These are phyloP conservation scores for Hortiboletus flavorubellus DNA, from an alignment of 768 basidiomycete genomes.

Conservation along the genomic window DNA sequence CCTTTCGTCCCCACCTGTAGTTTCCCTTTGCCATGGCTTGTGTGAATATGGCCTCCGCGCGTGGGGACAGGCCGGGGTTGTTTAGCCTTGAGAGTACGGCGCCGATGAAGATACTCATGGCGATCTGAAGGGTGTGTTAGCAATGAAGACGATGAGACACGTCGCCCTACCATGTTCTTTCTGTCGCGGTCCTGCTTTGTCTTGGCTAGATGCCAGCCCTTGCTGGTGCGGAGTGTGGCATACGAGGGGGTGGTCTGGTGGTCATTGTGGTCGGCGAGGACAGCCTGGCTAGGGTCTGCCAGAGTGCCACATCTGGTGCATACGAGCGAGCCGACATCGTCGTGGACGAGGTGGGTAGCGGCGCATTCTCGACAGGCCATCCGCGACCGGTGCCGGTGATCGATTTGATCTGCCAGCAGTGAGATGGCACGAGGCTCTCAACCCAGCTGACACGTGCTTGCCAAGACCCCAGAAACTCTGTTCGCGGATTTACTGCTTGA, in stretches of 20 bases:
- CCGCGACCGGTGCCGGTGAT: neutral
- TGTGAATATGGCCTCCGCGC: constrained; percentile 66
- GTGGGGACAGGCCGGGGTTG: constrained; percentile 57
- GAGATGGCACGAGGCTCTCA: too few relatives aligned
- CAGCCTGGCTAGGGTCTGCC: constrained; percentile 54
- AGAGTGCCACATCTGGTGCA: constrained; percentile 75
- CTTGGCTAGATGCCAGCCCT: constrained; percentile 61
- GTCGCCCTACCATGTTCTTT: constrained; percentile 53
- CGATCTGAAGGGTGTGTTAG: constrained; percentile 41
- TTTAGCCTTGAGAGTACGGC: constrained; percentile 57
- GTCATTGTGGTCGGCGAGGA: constrained; percentile 50
- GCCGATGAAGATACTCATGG: constrained; percentile 61
- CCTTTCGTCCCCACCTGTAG: constrained; percentile 73
- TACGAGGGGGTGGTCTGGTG: constrained; percentile 34
- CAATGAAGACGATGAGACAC: constrained; percentile 12
- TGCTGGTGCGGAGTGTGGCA: constrained; percentile 46
- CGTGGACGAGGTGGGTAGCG: constrained; percentile 50
- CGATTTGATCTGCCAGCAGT: too few relatives aligned
- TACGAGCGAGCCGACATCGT: constrained; percentile 55
- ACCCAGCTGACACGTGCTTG: neutral
- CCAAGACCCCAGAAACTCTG: constrained; percentile 28
- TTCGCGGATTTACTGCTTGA: neutral
- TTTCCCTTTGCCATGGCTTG: constrained; percentile 56
- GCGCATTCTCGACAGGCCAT: constrained; percentile 54
- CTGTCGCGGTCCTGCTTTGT: constrained; percentile 61